Evolutionary conservation across 202 grass and related monocot genomes (phyloP).

Genomic region (Elaeis oleifera): DNA sequence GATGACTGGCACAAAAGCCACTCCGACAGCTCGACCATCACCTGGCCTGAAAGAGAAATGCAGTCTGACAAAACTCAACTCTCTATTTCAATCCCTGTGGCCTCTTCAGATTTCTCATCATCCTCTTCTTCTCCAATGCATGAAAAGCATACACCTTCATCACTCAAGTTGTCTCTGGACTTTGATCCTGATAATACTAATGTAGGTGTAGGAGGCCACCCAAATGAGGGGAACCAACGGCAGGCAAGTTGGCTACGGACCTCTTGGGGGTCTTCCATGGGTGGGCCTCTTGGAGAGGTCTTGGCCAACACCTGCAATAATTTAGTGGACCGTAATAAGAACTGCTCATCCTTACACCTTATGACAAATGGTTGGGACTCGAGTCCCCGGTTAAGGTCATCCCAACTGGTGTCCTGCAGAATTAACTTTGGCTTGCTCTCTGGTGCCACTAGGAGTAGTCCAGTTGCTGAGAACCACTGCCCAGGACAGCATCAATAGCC

Average conservation of each 20-base stretch:
- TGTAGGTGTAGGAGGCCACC: slow-evolving; percentile 12
- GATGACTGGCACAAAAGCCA: slow-evolving; percentile 28
- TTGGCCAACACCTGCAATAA: slow-evolving; percentile 39
- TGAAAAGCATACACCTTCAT: background rate
- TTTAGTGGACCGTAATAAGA: slow-evolving; percentile 25
- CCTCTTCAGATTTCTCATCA: slow-evolving; percentile 2
- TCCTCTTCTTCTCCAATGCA: too few relatives aligned
- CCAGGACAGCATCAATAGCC: background rate
- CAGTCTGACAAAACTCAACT: slow-evolving; percentile 28
- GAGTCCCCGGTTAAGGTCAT: slow-evolving; percentile 20
- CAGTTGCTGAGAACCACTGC: slow-evolving; percentile 34
- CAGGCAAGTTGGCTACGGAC: slow-evolving; percentile 47
- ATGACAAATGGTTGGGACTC: slow-evolving; percentile 40
- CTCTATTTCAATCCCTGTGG: slow-evolving; percentile 20
- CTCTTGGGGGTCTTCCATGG: slow-evolving; percentile 50
- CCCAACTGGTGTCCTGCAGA: slow-evolving; percentile 43
- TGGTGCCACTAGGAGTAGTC: slow-evolving; percentile 41
- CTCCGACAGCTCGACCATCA: background rate
- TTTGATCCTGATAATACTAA: slow-evolving; percentile 25
- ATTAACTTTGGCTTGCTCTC: slow-evolving; percentile 40
- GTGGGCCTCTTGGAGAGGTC: slow-evolving; percentile 70
- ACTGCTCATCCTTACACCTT: slow-evolving; percentile 35
- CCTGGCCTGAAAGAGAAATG: slow-evolving; percentile 21
- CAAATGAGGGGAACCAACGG: slow-evolving; percentile 27
- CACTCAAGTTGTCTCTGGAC: slow-evolving; percentile 9